Percentiles rank a stretch among this genome's conserved stretches.
Evolutionary conservation across 371 early-diverging fungal species (phyloP).

Genomic region (Smittium culicis): DNA sequence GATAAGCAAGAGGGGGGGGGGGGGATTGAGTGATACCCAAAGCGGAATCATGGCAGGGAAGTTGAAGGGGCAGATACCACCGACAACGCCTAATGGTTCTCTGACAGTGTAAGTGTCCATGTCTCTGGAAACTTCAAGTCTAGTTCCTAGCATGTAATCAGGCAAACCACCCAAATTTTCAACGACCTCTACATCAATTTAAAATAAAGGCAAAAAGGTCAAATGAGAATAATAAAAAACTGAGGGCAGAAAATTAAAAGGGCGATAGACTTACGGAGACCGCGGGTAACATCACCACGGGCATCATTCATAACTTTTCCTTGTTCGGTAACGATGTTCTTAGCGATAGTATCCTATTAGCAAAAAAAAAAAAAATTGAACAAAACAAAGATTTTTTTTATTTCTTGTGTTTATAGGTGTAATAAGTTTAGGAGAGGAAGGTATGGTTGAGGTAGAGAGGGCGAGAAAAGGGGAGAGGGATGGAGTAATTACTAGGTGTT

Average conservation of each 20-base stretch:
- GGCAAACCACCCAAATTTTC: slow-evolving; percentile 77
- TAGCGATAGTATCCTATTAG: slow-evolving; percentile 46
- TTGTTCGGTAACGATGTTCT: slow-evolving; percentile 78
- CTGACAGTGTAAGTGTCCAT: slow-evolving; percentile 94
- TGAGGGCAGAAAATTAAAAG: too few species aligned
- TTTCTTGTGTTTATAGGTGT: too few species aligned
- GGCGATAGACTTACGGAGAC: too few species aligned
- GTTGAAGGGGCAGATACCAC: slow-evolving; percentile 91
- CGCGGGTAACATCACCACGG: slow-evolving; percentile 78
- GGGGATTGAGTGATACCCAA: too few species aligned
- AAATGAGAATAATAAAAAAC: too few species aligned
- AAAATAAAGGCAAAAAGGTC: too few species aligned
- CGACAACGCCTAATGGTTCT: slow-evolving; percentile 90
- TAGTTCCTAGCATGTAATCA: slow-evolving; percentile 65
- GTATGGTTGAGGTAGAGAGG: too few species aligned
- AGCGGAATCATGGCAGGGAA: slow-evolving; percentile 93
- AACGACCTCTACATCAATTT: too few species aligned
- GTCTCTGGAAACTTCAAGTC: slow-evolving; percentile 71
- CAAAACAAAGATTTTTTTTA: too few species aligned
- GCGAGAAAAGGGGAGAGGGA: too few species aligned
- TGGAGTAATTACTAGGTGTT: slow-evolving; percentile 43
- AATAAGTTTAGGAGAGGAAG: too few species aligned
- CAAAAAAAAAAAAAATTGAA: not conserved
- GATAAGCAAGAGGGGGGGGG: too few species aligned
- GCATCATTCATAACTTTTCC: slow-evolving; percentile 93